phyloP scores from a whole-genome alignment of 2,329 filamentous ascomycete species.

The Piedraia hortae region DNA sequence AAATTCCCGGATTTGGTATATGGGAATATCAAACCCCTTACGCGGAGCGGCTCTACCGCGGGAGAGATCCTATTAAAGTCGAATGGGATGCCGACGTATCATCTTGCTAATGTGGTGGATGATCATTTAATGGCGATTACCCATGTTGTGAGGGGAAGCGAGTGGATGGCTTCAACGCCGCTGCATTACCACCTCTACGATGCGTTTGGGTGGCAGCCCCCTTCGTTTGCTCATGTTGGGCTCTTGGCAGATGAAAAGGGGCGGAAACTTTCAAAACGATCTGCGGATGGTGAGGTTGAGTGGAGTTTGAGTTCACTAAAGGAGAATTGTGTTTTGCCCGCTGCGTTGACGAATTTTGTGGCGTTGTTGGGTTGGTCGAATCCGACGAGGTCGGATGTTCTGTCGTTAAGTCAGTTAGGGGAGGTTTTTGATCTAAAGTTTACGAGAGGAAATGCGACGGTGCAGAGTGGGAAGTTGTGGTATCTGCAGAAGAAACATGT shows the following conservation, averaged over 20 bases:
- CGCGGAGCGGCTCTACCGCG: constrained; percentile 20
- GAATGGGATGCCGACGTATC: constrained; percentile 83
- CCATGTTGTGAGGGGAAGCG: constrained; percentile 77
- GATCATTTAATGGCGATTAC: constrained; percentile 90
- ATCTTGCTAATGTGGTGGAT: constrained; percentile 90
- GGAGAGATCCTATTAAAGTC: constrained; percentile 79
- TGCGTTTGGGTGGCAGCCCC: constrained; percentile 22
- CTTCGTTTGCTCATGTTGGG: constrained; percentile 22
- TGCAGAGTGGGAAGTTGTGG: constrained; percentile 52
- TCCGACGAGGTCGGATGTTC: constrained; percentile 35
- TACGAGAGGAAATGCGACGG: constrained; percentile 68
- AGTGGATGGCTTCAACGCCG: constrained; percentile 90
- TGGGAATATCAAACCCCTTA: constrained; percentile 27
- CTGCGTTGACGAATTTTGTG: constrained; percentile 51
- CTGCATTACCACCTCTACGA: constrained; percentile 34
- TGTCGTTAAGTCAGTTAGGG: constrained; percentile 43
- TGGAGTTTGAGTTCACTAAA: constrained; percentile 31
- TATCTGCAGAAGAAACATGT: constrained; percentile 51
- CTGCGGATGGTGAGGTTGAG: constrained; percentile 22
- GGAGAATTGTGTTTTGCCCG: constrained; percentile 30
- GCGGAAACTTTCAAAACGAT: constrained; percentile 46
- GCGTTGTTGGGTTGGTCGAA: constrained; percentile 68
- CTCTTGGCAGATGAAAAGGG: constrained; percentile 20
- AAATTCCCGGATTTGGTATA: constrained; percentile 61
- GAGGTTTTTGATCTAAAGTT: constrained; percentile 60